Evolutionary conservation across 306 rosid genomes (phyloP).

Genomic region (Betula pendula): DNA sequence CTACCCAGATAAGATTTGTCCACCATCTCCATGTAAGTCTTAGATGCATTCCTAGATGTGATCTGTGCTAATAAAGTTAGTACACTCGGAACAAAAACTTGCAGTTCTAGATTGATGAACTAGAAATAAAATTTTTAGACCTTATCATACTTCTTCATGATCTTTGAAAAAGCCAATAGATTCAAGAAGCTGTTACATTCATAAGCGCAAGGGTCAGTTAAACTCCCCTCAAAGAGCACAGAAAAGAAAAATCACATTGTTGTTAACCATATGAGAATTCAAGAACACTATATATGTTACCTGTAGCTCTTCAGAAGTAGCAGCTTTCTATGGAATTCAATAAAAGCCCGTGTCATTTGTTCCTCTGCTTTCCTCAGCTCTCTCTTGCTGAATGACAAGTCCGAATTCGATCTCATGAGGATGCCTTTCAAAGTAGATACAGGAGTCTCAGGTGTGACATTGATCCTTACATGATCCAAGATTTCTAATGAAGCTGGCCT

Average conservation of each 20-base stretch:
- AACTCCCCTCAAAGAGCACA: not conserved
- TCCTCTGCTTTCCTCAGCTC: slow-evolving; percentile 63
- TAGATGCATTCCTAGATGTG: slow-evolving; percentile 57
- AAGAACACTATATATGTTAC: slow-evolving; percentile 32
- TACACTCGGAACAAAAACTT: not conserved
- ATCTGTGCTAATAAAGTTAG: slow-evolving; percentile 36
- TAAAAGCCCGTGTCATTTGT: slow-evolving; percentile 52
- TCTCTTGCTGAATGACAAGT: slow-evolving; percentile 49
- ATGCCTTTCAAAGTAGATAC: slow-evolving; percentile 57
- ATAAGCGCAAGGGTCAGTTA: slow-evolving; percentile 17
- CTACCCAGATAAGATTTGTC: slow-evolving; percentile 59
- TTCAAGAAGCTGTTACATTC: slow-evolving; percentile 61
- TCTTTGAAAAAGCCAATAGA: slow-evolving; percentile 70
- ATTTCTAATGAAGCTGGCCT: slow-evolving; percentile 54
- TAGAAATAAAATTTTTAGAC: slow-evolving; percentile 30
- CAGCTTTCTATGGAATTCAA: slow-evolving; percentile 66
- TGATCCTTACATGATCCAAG: slow-evolving; percentile 59
- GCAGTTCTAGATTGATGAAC: slow-evolving; percentile 7
- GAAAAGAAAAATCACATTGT: not conserved
- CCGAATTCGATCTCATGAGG: slow-evolving; percentile 32
- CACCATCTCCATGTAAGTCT: slow-evolving; percentile 64
- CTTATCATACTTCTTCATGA: slow-evolving; percentile 90
- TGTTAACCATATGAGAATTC: not conserved
- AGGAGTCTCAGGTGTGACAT: slow-evolving; percentile 55
- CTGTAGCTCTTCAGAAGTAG: slow-evolving; percentile 62